Base-by-base conservation (phyloP, 2,329 filamentous ascomycete genomes). In the Colletotrichum sp. region DNA sequence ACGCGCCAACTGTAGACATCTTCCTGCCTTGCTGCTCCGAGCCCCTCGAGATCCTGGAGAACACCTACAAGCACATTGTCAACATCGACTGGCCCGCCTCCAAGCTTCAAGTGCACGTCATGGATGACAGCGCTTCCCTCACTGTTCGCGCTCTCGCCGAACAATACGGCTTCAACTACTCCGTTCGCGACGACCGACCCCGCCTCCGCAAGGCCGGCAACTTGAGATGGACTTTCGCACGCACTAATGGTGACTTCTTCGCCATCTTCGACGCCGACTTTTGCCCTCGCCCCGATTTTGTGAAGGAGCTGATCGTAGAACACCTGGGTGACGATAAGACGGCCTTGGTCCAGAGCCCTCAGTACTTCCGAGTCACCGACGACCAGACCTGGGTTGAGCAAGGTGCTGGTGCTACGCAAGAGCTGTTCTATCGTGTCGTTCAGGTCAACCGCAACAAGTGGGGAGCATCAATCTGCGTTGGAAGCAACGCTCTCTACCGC, bases 331-430 rank as follows among this genome's bases (percentile, higher is more conserved):
- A 86, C 66, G 79, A 80, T 13, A 83, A 84, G 76, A 84, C 82
- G 13, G 85, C 85, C 21, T 85, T 87, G 49, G 80, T 87, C 26
- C 85, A 87, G 78, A 85, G 82, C 36, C 85, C 85, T 5, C 85
- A 87, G 77, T 87, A 84, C 79, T 87, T 87, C 78, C 81, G 85
- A 36, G 82, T 84, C 21, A 81, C 80, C 0, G 79, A 80, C 9
- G 82, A 85, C 18, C 85, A 87, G 78, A 85, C 85, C 1, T 87
- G 85, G 85, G 84, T 86, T 6, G 85, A 87, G 80, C 85, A 87
- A 79, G 85, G 85, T 15, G 85, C 85, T 1, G 85, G 85, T 8
- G 83, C 84, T 1, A 84, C 85, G 3, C 85, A 87, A 75, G 85
- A 87, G 74, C 79, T 86, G 34, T 86, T 86, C 79, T 87, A 86